Evolutionary conservation across 2,329 filamentous ascomycete species (phyloP).

Genomic region (Boeremia lycopersici): DNA sequence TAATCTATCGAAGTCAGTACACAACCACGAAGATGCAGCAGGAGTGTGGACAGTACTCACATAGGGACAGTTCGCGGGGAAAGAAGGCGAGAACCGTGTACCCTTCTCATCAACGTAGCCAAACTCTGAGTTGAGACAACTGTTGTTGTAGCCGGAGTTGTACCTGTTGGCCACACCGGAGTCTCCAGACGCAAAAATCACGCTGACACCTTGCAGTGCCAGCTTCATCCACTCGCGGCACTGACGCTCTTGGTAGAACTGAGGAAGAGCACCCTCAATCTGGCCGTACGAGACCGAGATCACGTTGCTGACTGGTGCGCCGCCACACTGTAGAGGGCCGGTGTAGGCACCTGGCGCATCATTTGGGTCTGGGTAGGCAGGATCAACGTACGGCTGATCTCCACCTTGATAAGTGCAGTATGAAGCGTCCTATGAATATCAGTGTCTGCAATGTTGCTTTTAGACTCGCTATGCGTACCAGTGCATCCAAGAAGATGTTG

Average conservation of each 20-base stretch:
- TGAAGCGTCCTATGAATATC: conserved; percentile 13
- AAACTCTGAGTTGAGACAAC: conserved; percentile 19
- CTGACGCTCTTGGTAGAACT: conserved; percentile 57
- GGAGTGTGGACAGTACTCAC: conserved; percentile 45
- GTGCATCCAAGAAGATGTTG: conserved; percentile 27
- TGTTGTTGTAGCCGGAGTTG: conserved; percentile 22
- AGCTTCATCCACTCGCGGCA: conserved; percentile 57
- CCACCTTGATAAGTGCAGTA: conserved; percentile 29
- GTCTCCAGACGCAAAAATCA: conserved; percentile 58
- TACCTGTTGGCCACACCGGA: conserved; percentile 28
- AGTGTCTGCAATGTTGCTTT: not conserved
- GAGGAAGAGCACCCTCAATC: conserved; percentile 58
- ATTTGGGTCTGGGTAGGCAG: conserved; percentile 22
- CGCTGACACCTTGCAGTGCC: conserved; percentile 48
- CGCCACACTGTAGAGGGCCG: conserved; percentile 44
- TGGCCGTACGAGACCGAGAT: conserved; percentile 61
- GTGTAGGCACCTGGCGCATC: conserved; percentile 24
- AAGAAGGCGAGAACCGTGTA: conserved; percentile 59
- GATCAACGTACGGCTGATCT: conserved; percentile 23
- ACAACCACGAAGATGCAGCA: not conserved
- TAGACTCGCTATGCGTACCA: conserved; percentile 3
- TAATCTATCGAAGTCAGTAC: conserved; percentile 39
- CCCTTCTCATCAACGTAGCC: conserved; percentile 17
- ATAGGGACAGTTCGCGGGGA: conserved; percentile 69
- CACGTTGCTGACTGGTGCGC: conserved; percentile 55